Conservation (phyloP, 352 stramenopile genomes). For the Phytophthora parvispora region DNA sequence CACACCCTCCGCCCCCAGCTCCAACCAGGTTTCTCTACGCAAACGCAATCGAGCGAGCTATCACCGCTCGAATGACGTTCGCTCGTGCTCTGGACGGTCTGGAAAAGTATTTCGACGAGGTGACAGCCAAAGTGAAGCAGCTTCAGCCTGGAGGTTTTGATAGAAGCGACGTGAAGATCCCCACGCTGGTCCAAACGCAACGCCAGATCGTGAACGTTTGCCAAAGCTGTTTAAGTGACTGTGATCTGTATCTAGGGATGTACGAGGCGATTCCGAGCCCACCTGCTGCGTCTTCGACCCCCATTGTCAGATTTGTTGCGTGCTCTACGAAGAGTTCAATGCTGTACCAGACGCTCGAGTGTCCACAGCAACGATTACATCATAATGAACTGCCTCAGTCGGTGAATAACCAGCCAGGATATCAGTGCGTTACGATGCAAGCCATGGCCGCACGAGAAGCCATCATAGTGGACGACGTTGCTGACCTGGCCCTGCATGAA, state of each 20-base stretch:
- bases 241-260: conserved; percentile 79
- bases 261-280: conserved; percentile 63
- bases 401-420: conserved; percentile 8
- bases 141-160: conserved; percentile 28
- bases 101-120: conserved; percentile 47
- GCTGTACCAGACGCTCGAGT: conserved; percentile 42
- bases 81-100: conserved; percentile 46
- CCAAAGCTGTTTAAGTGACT: conserved; percentile 70
- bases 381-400: background rate
- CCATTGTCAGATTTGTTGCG: conserved; percentile 58
- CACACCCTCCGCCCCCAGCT: background rate
- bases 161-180: conserved; percentile 33
- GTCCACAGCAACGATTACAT: background rate
- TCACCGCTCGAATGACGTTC: conserved; percentile 72
- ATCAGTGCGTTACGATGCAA: conserved; percentile 40
- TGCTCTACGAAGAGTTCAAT: conserved; percentile 65
- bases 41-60: conserved; percentile 49
- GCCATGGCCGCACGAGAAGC: conserved; percentile 38
- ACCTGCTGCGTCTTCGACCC: conserved; percentile 23
- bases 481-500: conserved; percentile 2
- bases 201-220: conserved; percentile 64
- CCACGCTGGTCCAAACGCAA: conserved; percentile 72
- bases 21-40: conserved; percentile 53
- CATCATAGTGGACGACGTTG: conserved; percentile 53
- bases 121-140: conserved; percentile 28